Evolutionary conservation across 306 rosid genomes (phyloP), one percentile per base, ranked within the genome.

Genomic region (Herpetospermum pedunculosum): DNA sequence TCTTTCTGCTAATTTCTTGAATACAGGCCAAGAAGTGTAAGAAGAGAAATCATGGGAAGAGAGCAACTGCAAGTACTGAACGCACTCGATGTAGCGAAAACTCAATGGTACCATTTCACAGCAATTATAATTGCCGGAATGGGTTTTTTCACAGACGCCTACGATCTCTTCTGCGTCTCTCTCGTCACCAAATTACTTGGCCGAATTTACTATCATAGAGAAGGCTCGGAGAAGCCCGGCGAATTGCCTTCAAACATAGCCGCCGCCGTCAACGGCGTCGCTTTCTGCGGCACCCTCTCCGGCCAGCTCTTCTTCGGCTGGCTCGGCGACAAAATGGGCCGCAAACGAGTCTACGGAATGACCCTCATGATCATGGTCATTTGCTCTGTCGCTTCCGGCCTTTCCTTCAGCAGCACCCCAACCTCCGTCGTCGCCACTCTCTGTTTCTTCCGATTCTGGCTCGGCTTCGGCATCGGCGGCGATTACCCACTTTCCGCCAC

Each of bases 401-500:
- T 92, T 8, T 92, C 98, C 29, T 85, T 92, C 55, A 85, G 96
- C 9, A 73, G 75, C 8, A 80, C 82, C 1, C 85, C 91, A 2
- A 84, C 75, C 14, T 21, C 88, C 32, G 95, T 92, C 30, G 73
- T 92, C 60, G 75, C 85, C 4, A 92, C 98, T 1, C 84, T 90
- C 3, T 90, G 98, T 64, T 92, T 92, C 81, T 92, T 88, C 75
- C 81, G 96, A 32, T 92, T 92, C 83, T 92, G 96, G 98, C 87
- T 92, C 14, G 98, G 98, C 6, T 90, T 90, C 35, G 98, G 96
- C 55, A 90, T 92, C 46, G 98, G 96, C 13, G 98, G 98, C 1
- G 96, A 92, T 77, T 92, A 92, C 86, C 98, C 98, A 55, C 96
- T 92, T 64, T 92, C 98, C 0, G 98, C 98, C 28, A 92, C 98